Conservation (phyloP, 805 yeast species). For the Blastobotrys attinorum region DNA sequence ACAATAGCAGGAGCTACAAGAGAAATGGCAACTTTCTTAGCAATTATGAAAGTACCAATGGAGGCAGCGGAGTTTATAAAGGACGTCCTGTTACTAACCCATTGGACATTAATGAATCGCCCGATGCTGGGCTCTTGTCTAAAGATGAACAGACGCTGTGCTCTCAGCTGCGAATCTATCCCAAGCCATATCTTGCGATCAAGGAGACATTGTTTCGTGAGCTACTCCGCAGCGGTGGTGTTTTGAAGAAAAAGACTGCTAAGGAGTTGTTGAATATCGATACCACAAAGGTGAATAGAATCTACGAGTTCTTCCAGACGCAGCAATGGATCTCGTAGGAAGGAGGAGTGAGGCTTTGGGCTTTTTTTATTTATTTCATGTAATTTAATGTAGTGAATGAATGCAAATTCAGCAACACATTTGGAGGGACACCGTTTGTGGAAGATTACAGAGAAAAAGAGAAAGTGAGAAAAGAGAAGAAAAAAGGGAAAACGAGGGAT, state of each 20-base stretch:
- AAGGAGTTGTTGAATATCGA: constrained; percentile 79
- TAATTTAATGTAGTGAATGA: too few relatives aligned
- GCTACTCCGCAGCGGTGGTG: constrained; percentile 76
- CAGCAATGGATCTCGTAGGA: constrained; percentile 68
- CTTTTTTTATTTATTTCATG: not conserved
- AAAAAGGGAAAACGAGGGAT: too few relatives aligned
- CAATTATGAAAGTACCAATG: not conserved
- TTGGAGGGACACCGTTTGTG: too few relatives aligned
- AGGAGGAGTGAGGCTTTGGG: too few relatives aligned
- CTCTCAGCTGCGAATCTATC: constrained; percentile 71
- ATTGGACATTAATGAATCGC: constrained; percentile 45
- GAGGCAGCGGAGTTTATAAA: not conserved
- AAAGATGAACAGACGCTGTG: constrained; percentile 86
- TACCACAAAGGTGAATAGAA: constrained; percentile 73
- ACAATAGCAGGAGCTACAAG: constrained; percentile 3
- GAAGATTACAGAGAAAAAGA: too few relatives aligned
- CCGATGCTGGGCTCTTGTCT: constrained; percentile 75
- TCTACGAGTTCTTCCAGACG: constrained; percentile 85
- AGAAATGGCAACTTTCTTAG: constrained; percentile 1
- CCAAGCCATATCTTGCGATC: constrained; percentile 90
- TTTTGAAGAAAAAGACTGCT: constrained; percentile 75
- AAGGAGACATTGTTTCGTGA: constrained; percentile 86
- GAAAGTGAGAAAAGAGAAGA: too few relatives aligned
- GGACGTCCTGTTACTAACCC: constrained; percentile 23
- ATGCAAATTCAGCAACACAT: too few relatives aligned